Base-by-base conservation (phyloP, 805 yeast genomes). In the Barnettozyma populi region DNA sequence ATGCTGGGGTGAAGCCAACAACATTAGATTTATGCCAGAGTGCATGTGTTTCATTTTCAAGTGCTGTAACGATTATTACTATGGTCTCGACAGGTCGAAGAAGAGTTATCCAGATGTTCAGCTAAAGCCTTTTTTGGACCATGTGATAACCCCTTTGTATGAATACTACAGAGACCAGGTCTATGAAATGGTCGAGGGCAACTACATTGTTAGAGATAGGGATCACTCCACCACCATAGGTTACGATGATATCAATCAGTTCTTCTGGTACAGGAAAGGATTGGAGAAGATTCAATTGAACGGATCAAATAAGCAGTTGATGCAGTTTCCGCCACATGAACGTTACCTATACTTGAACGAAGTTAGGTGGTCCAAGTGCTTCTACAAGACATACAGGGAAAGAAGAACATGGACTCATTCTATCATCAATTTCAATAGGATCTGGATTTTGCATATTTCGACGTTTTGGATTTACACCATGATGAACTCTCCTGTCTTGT, bases 1-100 rank as follows among this genome's bases (percentile, higher is more conserved):
- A 47, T 78, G 87, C 52, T 89, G 97, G 97, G 95, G 96, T 1
- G 97, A 89, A 61, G 89, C 96, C 0, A 87, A 86, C 59, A 90
- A 87, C 56, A 61, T 89, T 2, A 72, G 97, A 52, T 89, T 86
- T 57, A 82, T 89, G 80, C 96, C 97, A 0, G 97, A 89, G 60
- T 87, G 95, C 57, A 61, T 89, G 20, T 87, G 95, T 52, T 89
- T 90, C 55, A 78, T 89, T 23, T 88, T 82, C 69, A 86, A 88
- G 58, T 84, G 95, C 56, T 88, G 95, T 43, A 75, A 77, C 42
- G 90, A 85, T 57, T 75, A 75, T 54, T 84, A 74, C 55, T 77
- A 76, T 53, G 73, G 82, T 0, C 61, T 76, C 14, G 73, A 71
- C 45, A 55, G 43, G 18, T 56, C 72, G 27, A 61, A 67, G 23